These are phyloP conservation scores for Termitomyces heimii DNA, from an alignment of 768 basidiomycete species.

Conservation along the genomic window DNA sequence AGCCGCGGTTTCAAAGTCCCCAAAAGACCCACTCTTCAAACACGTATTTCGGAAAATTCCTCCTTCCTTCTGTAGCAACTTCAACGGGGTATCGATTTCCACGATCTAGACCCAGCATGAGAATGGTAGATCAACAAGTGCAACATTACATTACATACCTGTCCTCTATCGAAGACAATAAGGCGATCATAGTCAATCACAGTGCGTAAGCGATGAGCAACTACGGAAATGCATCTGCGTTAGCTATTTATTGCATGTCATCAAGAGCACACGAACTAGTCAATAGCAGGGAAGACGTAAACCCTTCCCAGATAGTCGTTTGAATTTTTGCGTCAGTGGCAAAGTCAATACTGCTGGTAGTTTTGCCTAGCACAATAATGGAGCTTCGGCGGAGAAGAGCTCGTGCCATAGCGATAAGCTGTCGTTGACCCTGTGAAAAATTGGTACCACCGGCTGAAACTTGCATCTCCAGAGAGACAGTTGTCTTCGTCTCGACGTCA, in stretches of 20 bases:
- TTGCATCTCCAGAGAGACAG: too few species aligned
- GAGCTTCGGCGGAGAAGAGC: conserved; percentile 67
- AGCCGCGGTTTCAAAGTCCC: conserved; percentile 18
- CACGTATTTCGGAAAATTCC: conserved; percentile 37
- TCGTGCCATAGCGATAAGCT: conserved; percentile 82
- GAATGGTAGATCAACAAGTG: not conserved
- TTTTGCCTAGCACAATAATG: conserved; percentile 77
- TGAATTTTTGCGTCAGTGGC: conserved; percentile 90
- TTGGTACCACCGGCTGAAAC: too few species aligned
- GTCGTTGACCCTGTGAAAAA: too few species aligned
- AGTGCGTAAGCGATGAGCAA: conserved; percentile 71
- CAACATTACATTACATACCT: too few species aligned
- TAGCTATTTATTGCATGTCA: not conserved
- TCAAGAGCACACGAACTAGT: conserved; percentile 43
- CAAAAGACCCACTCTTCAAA: conserved; percentile 19
- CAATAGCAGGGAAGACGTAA: conserved; percentile 64
- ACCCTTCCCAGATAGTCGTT: conserved; percentile 80
- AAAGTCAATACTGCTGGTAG: conserved; percentile 83
- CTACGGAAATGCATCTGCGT: conserved; percentile 20
- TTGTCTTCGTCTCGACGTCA: too few species aligned
- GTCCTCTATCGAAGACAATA: conserved; percentile 72
- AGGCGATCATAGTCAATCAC: conserved; percentile 79
- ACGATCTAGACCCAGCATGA: conserved; percentile 28
- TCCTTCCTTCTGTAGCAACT: conserved; percentile 53
- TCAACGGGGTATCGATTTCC: conserved; percentile 69